Evolutionary conservation across 2,329 filamentous ascomycete genomes (phyloP).

Genomic region (Aspergillus sergii): DNA sequence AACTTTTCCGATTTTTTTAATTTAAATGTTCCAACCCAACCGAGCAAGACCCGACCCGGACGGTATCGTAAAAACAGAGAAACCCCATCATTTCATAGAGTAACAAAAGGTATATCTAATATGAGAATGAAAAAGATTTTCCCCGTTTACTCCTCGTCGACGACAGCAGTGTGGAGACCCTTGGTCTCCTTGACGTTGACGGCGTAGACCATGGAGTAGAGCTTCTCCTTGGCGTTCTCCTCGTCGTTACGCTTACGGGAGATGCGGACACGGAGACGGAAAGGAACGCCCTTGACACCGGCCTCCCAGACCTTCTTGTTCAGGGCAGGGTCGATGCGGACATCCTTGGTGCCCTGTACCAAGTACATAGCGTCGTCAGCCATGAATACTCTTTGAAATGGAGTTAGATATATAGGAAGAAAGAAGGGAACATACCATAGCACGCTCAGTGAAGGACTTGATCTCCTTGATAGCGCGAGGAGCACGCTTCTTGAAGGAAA

Average conservation of each 20-base stretch:
- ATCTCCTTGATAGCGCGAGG: conserved; percentile 99
- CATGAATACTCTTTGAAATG: neutral
- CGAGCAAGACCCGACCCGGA: conserved; percentile 5
- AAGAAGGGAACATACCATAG: conserved; percentile 76
- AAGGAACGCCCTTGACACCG: conserved; percentile 98
- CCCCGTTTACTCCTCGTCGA: conserved; percentile 64
- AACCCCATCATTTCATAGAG: conserved; percentile 2
- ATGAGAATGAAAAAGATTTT: neutral
- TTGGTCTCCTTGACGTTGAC: conserved; percentile 99
- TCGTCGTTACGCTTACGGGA: conserved; percentile 99
- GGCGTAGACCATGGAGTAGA: conserved; percentile 99
- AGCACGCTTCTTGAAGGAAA: conserved; percentile 99
- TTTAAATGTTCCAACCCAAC: conserved; percentile 11
- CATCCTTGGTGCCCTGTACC: conserved; percentile 85
- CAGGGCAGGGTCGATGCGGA: conserved; percentile 90
- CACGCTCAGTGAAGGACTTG: conserved; percentile 85
- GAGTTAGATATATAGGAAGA: neutral
- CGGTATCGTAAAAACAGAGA: conserved; percentile 1
- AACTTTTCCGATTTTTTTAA: conserved; percentile 8
- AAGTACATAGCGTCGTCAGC: conserved; percentile 10
- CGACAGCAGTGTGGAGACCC: conserved; percentile 90
- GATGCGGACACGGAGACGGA: conserved; percentile 96
- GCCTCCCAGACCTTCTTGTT: conserved; percentile 99
- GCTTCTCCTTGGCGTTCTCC: conserved; percentile 99
- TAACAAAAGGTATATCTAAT: neutral